These are phyloP conservation scores for Cladosporium austrohemisphaericum DNA, from an alignment of 2,329 filamentous ascomycete genomes.

Conservation along the genomic window DNA sequence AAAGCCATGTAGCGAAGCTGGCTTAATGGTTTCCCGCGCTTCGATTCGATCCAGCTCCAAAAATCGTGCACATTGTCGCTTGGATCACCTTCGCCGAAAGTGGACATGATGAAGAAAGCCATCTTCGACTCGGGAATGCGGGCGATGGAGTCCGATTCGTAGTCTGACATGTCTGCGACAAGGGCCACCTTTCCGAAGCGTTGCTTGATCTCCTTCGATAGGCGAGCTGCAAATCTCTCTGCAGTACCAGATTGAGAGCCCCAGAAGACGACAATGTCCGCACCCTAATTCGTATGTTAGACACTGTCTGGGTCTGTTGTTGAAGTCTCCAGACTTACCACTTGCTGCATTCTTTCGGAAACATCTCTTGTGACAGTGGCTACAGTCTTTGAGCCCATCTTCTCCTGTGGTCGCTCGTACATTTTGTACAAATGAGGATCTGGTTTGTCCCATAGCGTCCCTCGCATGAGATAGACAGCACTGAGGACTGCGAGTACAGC, in stretches of 20 bases:
- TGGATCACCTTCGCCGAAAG: constrained; percentile 31
- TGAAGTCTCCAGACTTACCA: constrained; percentile 15
- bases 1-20: constrained; percentile 40
- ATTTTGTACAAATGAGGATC: constrained; percentile 49
- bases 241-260: constrained; percentile 49
- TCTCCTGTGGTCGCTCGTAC: constrained; percentile 49
- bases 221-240: constrained; percentile 41
- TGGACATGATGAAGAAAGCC: constrained; percentile 29
- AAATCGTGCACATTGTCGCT: constrained; percentile 50
- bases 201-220: constrained; percentile 39
- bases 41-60: constrained; percentile 27
- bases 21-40: constrained; percentile 16
- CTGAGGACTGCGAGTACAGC: constrained; percentile 18
- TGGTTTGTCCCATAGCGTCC: constrained; percentile 43
- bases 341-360: constrained; percentile 41
- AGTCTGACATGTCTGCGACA: constrained; percentile 47
- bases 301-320: background rate
- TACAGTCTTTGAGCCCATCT: constrained; percentile 24
- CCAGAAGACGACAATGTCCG: constrained; percentile 44
- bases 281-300: background rate
- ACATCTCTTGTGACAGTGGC: constrained; percentile 41
- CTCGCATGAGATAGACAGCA: constrained; percentile 15
- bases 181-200: constrained; percentile 41
- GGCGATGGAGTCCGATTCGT: constrained; percentile 32
- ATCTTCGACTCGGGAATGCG: constrained; percentile 20